Conservation (phyloP, 208 protist species). For the Porcisia hertigi region DNA sequence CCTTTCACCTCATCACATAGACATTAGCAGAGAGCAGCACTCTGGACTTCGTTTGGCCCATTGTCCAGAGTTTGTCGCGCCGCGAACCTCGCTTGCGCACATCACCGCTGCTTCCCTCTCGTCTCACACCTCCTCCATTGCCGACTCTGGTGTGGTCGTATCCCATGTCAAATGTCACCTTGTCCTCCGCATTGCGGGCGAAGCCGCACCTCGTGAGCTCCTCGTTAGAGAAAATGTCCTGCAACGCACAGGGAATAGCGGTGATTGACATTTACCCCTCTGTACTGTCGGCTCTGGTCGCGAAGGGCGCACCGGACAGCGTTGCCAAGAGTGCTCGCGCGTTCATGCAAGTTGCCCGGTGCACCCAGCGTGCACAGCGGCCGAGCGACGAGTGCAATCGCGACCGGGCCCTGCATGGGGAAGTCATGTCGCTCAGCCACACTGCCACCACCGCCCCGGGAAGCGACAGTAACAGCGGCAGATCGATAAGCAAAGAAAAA, state of each 20-base stretch:
- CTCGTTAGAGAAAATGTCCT: conserved; percentile 68
- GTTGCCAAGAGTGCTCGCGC: conserved; percentile 27
- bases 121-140: background rate
- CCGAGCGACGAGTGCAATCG: background rate
- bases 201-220: conserved; percentile 56
- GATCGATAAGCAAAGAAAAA: background rate
- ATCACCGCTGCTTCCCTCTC: background rate
- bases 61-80: background rate
- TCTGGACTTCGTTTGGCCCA: background rate
- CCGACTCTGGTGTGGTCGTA: background rate
- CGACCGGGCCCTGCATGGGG: background rate
- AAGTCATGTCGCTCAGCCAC: background rate
- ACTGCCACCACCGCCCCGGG: background rate
- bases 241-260: conserved; percentile 55
- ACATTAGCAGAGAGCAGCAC: background rate
- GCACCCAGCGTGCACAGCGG: background rate
- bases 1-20: background rate
- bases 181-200: conserved; percentile 50
- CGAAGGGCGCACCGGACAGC: conserved; percentile 24
- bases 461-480: background rate
- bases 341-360: conserved; percentile 5
- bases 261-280: conserved; percentile 76
- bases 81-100: background rate
- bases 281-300: conserved; percentile 52
- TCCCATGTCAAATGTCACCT: conserved; percentile 27